These are phyloP conservation scores for Xerophyta viscosa DNA, from an alignment of 106 monocot genomes.

Conservation along the genomic window DNA sequence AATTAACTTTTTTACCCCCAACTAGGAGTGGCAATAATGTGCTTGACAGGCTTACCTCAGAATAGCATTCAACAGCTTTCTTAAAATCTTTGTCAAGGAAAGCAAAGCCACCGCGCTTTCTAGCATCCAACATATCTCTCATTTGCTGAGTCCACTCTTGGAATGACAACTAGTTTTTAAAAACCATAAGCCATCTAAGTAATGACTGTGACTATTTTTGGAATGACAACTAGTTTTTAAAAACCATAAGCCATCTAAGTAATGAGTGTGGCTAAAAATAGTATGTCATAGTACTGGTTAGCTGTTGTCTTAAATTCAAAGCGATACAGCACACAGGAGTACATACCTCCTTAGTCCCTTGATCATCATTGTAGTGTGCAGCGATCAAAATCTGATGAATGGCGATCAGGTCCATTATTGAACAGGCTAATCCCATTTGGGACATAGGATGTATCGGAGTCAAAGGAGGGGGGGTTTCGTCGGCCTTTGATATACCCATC, in stretches of 20 bases:
- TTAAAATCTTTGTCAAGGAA: conserved; percentile 88
- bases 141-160: conserved; percentile 96
- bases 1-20: conserved; percentile 11
- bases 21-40: not conserved
- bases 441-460: conserved; percentile 57
- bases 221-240: conserved; percentile 38
- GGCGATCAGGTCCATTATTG: conserved; percentile 91
- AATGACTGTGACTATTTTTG: conserved; percentile 94
- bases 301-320: too few species aligned
- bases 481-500: conserved; percentile 67
- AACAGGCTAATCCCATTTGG: conserved; percentile 89
- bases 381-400: conserved; percentile 82
- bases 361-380: conserved; percentile 87
- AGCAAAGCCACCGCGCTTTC: conserved; percentile 80
- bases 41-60: conserved; percentile 39
- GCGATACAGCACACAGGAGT: too few species aligned
- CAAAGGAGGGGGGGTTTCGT: conserved; percentile 38
- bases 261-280: too few species aligned
- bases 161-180: conserved; percentile 38
- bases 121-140: conserved; percentile 80
- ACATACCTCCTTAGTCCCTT: conserved; percentile 92
- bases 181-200: not conserved
- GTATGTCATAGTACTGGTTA: too few species aligned
- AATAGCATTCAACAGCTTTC: conserved; percentile 73
- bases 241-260: not conserved